Evolutionary conservation across 176 grass and related monocot species (phyloP).

Genomic region (Triticum monococcum): DNA sequence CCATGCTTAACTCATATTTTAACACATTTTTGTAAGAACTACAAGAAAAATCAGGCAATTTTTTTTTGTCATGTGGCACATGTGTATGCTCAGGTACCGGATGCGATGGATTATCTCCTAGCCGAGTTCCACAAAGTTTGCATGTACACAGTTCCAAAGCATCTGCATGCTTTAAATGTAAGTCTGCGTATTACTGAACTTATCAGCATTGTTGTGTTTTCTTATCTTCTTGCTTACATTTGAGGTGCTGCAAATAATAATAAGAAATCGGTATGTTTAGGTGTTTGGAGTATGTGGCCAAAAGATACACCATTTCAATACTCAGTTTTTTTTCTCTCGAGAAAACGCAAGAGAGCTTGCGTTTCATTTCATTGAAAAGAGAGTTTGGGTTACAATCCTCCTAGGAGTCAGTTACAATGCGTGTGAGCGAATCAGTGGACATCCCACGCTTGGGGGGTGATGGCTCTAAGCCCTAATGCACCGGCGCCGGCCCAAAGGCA

Average conservation of each 20-base stretch:
- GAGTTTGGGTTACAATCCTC: too few species aligned
- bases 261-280: background rate
- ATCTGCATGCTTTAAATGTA: slow-evolving; percentile 90
- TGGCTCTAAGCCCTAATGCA: too few species aligned
- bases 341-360: too few species aligned
- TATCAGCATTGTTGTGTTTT: background rate
- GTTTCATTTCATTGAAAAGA: too few species aligned
- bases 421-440: too few species aligned
- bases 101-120: slow-evolving; percentile 80
- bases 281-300: background rate
- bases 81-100: slow-evolving; percentile 55
- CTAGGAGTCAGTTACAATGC: too few species aligned
- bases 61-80: background rate
- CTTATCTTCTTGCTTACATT: slow-evolving; percentile 26
- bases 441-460: too few species aligned
- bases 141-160: slow-evolving; percentile 88
- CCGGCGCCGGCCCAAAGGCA: too few species aligned
- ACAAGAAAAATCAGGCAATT: background rate
- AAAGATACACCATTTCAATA: background rate
- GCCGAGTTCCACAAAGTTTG: slow-evolving; percentile 90
- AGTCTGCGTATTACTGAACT: slow-evolving; percentile 30
- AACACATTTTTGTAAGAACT: background rate
- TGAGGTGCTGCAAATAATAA: background rate
- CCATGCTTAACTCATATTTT: background rate
- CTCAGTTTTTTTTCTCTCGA: background rate